Evolutionary conservation across 2,329 filamentous ascomycete species (phyloP).

Genomic region (Cadophora gregata): DNA sequence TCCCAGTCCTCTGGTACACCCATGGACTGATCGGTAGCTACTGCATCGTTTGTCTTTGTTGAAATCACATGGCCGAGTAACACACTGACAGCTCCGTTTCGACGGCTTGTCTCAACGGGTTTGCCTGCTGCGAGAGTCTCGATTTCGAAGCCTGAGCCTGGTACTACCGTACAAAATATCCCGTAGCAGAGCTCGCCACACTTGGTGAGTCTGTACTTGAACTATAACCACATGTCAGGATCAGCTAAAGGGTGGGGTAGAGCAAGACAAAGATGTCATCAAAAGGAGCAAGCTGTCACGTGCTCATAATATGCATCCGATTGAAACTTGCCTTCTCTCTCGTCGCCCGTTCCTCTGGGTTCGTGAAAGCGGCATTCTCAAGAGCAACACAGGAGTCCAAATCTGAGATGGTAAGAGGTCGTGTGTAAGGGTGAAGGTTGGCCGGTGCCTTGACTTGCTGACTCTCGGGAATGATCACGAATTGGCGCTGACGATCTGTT

Average conservation of each 20-base stretch:
- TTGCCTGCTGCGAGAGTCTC: conserved; percentile 60
- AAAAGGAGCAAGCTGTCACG: conserved; percentile 24
- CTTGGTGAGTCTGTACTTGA: conserved; percentile 75
- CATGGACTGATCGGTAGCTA: conserved; percentile 81
- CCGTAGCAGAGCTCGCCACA: conserved; percentile 82
- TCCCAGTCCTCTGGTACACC: conserved; percentile 72
- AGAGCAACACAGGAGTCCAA: conserved; percentile 63
- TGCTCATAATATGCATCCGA: conserved; percentile 15
- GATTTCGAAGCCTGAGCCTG: conserved; percentile 55
- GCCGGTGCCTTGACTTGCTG: conserved; percentile 48
- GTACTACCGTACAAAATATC: conserved; percentile 72
- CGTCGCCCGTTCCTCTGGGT: conserved; percentile 56
- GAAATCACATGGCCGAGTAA: conserved; percentile 81
- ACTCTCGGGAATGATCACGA: conserved; percentile 36
- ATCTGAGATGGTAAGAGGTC: conserved; percentile 72
- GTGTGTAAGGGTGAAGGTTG: conserved; percentile 74
- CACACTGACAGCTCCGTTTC: conserved; percentile 61
- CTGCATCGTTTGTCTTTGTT: conserved; percentile 67
- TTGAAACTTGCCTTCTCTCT: conserved; percentile 57
- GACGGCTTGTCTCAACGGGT: conserved; percentile 64
- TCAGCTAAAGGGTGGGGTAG: neutral
- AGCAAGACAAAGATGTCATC: neutral
- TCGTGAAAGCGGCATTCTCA: conserved; percentile 59
- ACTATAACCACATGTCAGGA: conserved; percentile 53
- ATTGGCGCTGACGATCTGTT: conserved; percentile 27